Percentiles rank a stretch among this genome's conserved stretches.
phyloP scores from a whole-genome alignment of 2,329 filamentous ascomycete genomes.

The Xylariaceae sp. region DNA sequence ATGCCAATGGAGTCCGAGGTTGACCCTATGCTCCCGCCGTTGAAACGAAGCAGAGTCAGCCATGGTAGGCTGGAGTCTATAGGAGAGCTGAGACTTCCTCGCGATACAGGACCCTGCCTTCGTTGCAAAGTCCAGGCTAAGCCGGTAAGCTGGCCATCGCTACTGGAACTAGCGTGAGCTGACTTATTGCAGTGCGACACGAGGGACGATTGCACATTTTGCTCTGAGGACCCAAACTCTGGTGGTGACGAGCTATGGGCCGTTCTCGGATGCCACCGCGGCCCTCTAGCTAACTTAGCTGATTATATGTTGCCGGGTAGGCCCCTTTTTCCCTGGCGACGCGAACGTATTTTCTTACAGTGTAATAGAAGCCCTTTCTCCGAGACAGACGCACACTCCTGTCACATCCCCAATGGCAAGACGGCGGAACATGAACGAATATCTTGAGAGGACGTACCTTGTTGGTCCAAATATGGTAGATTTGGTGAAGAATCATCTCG shows the following conservation, averaged over 20 bases:
- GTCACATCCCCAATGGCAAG: conserved; percentile 57
- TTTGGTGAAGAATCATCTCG: conserved; percentile 54
- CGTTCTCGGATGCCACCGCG: conserved; percentile 59
- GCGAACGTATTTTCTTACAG: conserved; percentile 31
- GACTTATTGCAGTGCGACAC: conserved; percentile 56
- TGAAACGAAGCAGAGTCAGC: conserved; percentile 60
- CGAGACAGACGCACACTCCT: conserved; percentile 57
- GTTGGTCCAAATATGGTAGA: conserved; percentile 49
- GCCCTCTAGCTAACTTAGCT: conserved; percentile 53
- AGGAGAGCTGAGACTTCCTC: conserved; percentile 59
- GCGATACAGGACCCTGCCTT: conserved; percentile 56
- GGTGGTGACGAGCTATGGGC: conserved; percentile 55
- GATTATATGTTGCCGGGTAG: conserved; percentile 59
- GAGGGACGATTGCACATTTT: conserved; percentile 56
- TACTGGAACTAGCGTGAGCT: conserved; percentile 24
- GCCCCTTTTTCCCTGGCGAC: conserved; percentile 19
- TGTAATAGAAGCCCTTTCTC: conserved; percentile 52
- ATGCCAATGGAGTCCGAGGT: conserved; percentile 55
- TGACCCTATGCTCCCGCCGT: conserved; percentile 60
- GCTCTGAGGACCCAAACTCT: conserved; percentile 47
- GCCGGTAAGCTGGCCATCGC: conserved; percentile 48
- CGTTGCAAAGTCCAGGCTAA: conserved; percentile 57
- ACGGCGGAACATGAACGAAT: conserved; percentile 59
- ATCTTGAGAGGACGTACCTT: conserved; percentile 55
- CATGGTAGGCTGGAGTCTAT: conserved; percentile 64